These are phyloP conservation scores for Suillus subalutaceus DNA, from an alignment of 768 basidiomycete species.

Conservation along the genomic window DNA sequence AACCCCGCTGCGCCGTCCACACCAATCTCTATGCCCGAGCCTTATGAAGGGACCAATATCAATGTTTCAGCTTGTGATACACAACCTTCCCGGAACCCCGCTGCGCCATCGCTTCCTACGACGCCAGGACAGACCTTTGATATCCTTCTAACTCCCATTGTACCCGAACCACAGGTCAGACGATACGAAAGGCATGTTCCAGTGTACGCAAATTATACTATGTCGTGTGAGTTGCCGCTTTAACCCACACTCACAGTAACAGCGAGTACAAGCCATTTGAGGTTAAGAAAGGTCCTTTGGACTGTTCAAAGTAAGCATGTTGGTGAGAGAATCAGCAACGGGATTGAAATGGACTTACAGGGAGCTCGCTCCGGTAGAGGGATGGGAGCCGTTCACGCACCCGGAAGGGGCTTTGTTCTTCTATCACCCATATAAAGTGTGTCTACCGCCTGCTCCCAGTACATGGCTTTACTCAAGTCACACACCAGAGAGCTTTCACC, in stretches of 20 bases:
- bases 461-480: neutral
- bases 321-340: neutral
- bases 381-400: conserved; percentile 49
- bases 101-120: neutral
- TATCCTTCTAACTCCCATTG: neutral
- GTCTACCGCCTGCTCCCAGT: conserved; percentile 1
- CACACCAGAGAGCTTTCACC: conserved; percentile 15
- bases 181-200: neutral
- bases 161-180: neutral
- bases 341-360: neutral
- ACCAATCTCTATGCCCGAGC: neutral
- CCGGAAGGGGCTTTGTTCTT: conserved; percentile 64
- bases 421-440: conserved; percentile 43
- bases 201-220: neutral
- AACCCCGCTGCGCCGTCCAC: too few relatives aligned
- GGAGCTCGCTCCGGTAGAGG: conserved; percentile 6
- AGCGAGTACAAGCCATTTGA: neutral
- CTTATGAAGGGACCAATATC: neutral
- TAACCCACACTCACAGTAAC: neutral
- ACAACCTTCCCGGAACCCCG: neutral
- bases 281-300: conserved; percentile 1
- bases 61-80: neutral
- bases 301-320: neutral
- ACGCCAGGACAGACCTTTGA: neutral
- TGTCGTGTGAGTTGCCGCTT: neutral